phyloP scores from a whole-genome alignment of 106 monocot genomes.

The Dendrobium catenatum region DNA sequence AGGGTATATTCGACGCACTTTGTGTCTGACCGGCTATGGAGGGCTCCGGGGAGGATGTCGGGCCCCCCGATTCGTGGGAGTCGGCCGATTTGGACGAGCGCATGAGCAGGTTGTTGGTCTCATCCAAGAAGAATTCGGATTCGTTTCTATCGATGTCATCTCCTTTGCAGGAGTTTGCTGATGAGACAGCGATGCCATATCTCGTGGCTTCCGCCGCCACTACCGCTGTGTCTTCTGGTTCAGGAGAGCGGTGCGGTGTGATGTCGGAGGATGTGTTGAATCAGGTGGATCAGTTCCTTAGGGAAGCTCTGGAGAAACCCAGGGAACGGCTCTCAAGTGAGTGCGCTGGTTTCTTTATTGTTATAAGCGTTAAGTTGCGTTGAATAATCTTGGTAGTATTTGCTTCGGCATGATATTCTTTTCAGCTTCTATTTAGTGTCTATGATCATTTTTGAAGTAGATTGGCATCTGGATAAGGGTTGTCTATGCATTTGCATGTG shows the following conservation, averaged over 20 bases:
- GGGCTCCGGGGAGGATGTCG: slow-evolving; percentile 20
- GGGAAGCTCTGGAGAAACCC: slow-evolving; percentile 89
- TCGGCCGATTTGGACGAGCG: slow-evolving; percentile 22
- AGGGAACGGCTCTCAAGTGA: slow-evolving; percentile 77
- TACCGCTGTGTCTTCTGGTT: not conserved
- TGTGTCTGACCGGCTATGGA: not conserved
- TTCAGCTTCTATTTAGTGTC: not conserved
- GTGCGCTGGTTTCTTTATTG: not conserved
- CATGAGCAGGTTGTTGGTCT: slow-evolving; percentile 16
- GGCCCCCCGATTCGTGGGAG: slow-evolving; percentile 25
- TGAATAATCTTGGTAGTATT: not conserved
- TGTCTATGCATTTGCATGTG: not conserved
- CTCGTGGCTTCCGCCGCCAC: not conserved
- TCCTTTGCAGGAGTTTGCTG: not conserved
- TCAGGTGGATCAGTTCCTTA: slow-evolving; percentile 86
- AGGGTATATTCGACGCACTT: not conserved
- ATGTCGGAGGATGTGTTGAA: slow-evolving; percentile 28
- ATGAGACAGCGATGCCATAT: not conserved
- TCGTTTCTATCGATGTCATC: not conserved
- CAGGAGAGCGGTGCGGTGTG: slow-evolving; percentile 1
- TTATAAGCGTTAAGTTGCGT: not conserved
- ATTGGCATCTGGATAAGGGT: not conserved
- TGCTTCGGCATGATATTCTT: not conserved
- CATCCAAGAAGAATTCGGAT: slow-evolving; percentile 10
- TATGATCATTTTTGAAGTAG: not conserved